Percentiles rank a stretch among this genome's conserved stretches.
phyloP scores from a whole-genome alignment of 2,329 filamentous ascomycete genomes.

The Trichoderma citrinoviride region DNA sequence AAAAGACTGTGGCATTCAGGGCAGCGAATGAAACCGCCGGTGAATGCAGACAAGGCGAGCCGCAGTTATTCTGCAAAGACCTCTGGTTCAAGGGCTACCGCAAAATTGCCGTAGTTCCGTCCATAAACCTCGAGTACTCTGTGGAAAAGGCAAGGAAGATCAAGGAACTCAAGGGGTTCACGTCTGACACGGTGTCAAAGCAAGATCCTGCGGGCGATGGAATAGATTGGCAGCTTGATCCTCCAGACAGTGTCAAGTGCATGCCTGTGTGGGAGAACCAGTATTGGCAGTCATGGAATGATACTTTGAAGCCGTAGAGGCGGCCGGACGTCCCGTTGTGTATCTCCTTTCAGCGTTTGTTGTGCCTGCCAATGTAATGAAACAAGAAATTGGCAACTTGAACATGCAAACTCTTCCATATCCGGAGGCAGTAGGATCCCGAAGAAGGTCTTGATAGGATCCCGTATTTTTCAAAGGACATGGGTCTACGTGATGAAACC shows the following conservation, averaged over 20 bases:
- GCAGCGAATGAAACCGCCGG: constrained; percentile 22
- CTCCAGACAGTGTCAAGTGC: constrained; percentile 48
- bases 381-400: background rate
- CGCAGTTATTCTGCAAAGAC: constrained; percentile 56
- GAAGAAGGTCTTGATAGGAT: no score
- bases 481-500: no score
- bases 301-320: constrained; percentile 12
- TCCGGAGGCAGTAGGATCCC: no score
- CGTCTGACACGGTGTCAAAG: constrained; percentile 34
- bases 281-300: constrained; percentile 40
- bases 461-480: no score
- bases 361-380: background rate
- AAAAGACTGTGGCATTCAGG: constrained; percentile 41
- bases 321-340: background rate
- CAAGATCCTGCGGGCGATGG: constrained; percentile 30
- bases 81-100: constrained; percentile 50
- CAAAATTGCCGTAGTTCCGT: constrained; percentile 55
- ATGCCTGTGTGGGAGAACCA: constrained; percentile 44
- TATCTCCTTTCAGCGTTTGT: background rate
- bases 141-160: constrained; percentile 44
- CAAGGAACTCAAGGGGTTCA: constrained; percentile 51
- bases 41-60: constrained; percentile 56
- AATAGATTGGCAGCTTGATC: constrained; percentile 44
- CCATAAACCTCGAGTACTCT: constrained; percentile 54
- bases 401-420: background rate